Evolutionary conservation across 2,329 filamentous ascomycete species (phyloP), one percentile per base, ranked within the genome.

Genomic region (Pestalotiopsis sp.): DNA sequence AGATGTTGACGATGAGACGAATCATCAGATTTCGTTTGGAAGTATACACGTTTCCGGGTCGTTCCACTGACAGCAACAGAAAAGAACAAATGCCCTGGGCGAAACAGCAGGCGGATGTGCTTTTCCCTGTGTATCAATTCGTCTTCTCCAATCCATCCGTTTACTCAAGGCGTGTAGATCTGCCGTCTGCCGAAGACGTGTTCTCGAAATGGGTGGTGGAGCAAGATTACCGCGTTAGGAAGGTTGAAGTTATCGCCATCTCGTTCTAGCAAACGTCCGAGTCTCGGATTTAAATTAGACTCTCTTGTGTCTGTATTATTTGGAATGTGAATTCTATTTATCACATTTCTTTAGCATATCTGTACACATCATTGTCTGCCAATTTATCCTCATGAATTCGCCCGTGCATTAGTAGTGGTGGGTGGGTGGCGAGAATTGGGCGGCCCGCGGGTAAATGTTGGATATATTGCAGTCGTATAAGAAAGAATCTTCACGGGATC

Each of bases 161-260:
- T 14, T 59, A 17, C 23, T 27, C 23, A 14, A 52, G 45, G 45
- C 20, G 7, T 7, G 45, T 17, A 6, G 45, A 52, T 52, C 45
- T 52, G 17, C 45, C 45, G 45, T 52, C 20, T 52, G 45, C 17
- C 45, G 20, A 52, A 52, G 17, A 12, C 27, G 23, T 62, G 31
- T 39, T 27, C 27, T 14, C 25, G 59, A 20, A 13, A 36, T 27
- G 59, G n/a, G 39, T n/a, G 13, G 41, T 64, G 61, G 61, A 64
- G 41, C 38, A 45, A 49, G 39, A 52, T 64, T 36, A 31, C 61
- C 61, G 39, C 41, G n/a, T 64, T 64, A 64, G 61, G 61, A 45
- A 64, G 61, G 61, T 64, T 64, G n/a, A 64, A 49, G n/a, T 52
- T 64, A 64, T 64, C 61, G 61, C 61, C 61, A 64, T 52, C 61